phyloP scores from a whole-genome alignment of 495 filamentous ascomycete genomes.

The Penicillium bialowiezense region DNA sequence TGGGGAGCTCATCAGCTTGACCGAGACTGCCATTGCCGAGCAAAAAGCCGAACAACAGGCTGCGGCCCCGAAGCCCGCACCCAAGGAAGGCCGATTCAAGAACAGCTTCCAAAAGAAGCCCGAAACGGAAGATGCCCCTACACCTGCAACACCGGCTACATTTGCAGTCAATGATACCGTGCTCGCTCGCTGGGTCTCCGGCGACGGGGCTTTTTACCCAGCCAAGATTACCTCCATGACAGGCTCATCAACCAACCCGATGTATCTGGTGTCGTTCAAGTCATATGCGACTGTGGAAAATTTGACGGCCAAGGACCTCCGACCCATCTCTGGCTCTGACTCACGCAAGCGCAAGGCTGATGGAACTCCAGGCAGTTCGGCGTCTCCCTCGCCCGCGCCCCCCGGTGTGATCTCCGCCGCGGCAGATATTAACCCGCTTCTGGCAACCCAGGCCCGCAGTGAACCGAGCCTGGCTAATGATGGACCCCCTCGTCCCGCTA shows the following conservation, averaged over 20 bases:
- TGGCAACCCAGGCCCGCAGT: slow-evolving; percentile 67
- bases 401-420: slow-evolving; percentile 82
- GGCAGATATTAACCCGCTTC: slow-evolving; percentile 75
- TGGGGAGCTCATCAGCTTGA: slow-evolving; percentile 76
- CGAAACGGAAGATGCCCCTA: slow-evolving; percentile 40
- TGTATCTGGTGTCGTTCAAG: slow-evolving; percentile 94
- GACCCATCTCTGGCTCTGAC: slow-evolving; percentile 62
- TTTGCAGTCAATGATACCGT: slow-evolving; percentile 90
- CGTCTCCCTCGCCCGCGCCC: slow-evolving; percentile 44
- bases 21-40: slow-evolving; percentile 78
- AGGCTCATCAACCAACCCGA: slow-evolving; percentile 79
- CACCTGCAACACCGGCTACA: slow-evolving; percentile 43
- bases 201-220: slow-evolving; percentile 87
- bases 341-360: slow-evolving; percentile 91
- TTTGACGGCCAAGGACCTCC: slow-evolving; percentile 78
- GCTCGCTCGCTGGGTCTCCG: slow-evolving; percentile 84
- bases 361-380: slow-evolving; percentile 57
- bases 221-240: slow-evolving; percentile 92
- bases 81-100: slow-evolving; percentile 67
- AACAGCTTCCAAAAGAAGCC: slow-evolving; percentile 54
- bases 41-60: slow-evolving; percentile 51
- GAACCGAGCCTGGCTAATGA: slow-evolving; percentile 66
- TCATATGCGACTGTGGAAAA: slow-evolving; percentile 81
- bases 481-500: slow-evolving; percentile 61
- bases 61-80: slow-evolving; percentile 45